Conservation (phyloP, 2,329 filamentous ascomycete species). For the Fusarium sp. region DNA sequence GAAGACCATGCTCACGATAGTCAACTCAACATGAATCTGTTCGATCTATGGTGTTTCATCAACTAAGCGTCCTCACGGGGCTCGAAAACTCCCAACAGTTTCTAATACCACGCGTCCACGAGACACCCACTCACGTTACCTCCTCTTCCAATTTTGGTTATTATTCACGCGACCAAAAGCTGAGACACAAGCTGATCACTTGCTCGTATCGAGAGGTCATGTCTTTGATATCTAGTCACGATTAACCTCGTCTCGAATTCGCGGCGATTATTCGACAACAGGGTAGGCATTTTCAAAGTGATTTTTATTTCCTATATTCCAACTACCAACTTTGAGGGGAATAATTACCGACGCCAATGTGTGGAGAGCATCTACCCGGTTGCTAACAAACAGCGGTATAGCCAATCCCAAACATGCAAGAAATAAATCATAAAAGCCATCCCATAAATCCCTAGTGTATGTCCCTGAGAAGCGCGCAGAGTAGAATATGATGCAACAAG, state of each 20-base stretch:
- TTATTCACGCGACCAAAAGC: not conserved
- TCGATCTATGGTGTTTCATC: not conserved
- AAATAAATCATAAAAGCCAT: conserved; percentile 1
- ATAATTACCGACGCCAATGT: conserved; percentile 24
- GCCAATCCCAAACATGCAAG: conserved; percentile 7
- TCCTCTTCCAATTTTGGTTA: not conserved
- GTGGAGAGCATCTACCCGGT: conserved; percentile 21
- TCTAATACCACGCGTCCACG: not conserved
- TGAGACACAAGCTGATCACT: conserved; percentile 7
- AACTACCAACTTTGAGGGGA: conserved; percentile 26
- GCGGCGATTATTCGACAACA: not conserved
- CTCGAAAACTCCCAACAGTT: not conserved
- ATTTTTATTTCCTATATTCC: conserved; percentile 20
- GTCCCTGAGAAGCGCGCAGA: conserved; percentile 20
- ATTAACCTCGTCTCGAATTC: not conserved
- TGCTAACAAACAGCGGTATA: conserved; percentile 21
- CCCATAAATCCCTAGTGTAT: conserved; percentile 24
- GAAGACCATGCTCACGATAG: not conserved
- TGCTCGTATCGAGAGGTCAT: not conserved
- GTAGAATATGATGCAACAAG: conserved; percentile 13
- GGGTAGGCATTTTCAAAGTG: not conserved
- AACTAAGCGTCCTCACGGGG: not conserved
- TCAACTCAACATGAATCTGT: not conserved
- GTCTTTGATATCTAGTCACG: not conserved
- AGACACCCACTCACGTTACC: not conserved